Base-by-base conservation (phyloP, 441 rosid species). In the Corymbia citriodora region DNA sequence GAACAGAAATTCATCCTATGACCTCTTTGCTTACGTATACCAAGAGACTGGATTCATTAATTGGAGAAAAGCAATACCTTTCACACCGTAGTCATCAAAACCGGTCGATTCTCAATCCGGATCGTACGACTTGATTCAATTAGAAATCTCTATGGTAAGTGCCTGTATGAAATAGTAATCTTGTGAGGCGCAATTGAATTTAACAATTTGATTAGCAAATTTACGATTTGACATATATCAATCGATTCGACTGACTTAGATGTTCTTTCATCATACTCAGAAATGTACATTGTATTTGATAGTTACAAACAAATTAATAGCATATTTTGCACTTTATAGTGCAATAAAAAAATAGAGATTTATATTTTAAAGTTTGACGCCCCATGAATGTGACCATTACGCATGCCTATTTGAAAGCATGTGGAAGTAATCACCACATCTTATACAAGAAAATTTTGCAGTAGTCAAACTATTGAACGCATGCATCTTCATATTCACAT, bases 31-130 rank as follows among this genome's bases (percentile, higher is more conserved):
- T 68, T 68, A n/a, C 40, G 19, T 16, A 72, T 16, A 10, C 82
- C 3, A 55, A 19, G 25, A 57, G 63, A 57, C 27, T 57, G 29
- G 11, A 36, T 74, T 7, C 2, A 6, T 40, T 21, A 36, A 21
- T 40, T 74, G 18, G 29, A 31, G 10, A 33, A 40, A 7, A 21
- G 9, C 83, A 19, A 6, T 27, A 36, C 50, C 29, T 36, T 74
- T 36, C 29, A 74, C 83, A 27, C 16, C 9, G 9, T 18, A 6
- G 83, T 21, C 83, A 6, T 5, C 50, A 21, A 36, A 74, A 16
- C 4, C 2, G 2, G 49, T 1, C 5, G 0, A 36, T 40, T 10
- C 27, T 74, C 4, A 10, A 40, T 21, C 40, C 2, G 9, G 50
- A 74, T 12, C 12, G 7, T 29, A 10, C 1, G 15, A 40, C 11